Conservation (phyloP, 768 basidiomycete species). For the Pluteus cervinus region DNA sequence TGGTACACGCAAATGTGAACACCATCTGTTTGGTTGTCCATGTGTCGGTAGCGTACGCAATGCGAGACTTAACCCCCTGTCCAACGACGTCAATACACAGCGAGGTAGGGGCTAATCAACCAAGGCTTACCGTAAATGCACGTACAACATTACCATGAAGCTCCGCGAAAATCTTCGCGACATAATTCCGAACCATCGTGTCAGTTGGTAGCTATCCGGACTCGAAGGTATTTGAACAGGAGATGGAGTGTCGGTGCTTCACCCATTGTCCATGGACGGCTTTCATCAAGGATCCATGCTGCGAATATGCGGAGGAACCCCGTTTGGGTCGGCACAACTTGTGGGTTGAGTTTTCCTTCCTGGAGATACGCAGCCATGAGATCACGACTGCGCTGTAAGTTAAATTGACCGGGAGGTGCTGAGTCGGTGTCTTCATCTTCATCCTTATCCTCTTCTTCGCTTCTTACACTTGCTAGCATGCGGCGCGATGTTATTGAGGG, state of each 20-base stretch:
- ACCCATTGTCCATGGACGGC: conserved; percentile 23
- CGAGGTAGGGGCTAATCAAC: too few species aligned
- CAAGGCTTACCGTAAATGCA: conserved; percentile 14
- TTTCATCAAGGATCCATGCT: conserved; percentile 26
- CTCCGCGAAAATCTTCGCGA: conserved; percentile 15
- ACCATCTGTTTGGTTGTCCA: conserved; percentile 26
- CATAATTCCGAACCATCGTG: conserved; percentile 17
- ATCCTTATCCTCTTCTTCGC: conserved; percentile 3
- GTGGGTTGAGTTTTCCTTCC: conserved; percentile 27
- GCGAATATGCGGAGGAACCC: conserved; percentile 24
- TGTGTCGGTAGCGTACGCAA: conserved; percentile 20
- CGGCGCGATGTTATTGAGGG: conserved; percentile 19
- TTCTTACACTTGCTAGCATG: conserved; percentile 15
- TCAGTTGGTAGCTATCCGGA: conserved; percentile 14
- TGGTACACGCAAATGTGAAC: conserved; percentile 25
- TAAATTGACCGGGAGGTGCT: conserved; percentile 7
- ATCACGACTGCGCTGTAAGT: conserved; percentile 12
- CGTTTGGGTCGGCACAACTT: conserved; percentile 13
- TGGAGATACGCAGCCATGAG: conserved; percentile 24
- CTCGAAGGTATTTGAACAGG: conserved; percentile 19
- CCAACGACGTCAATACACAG: too few species aligned
- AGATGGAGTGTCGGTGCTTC: conserved; percentile 12
- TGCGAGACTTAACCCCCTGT: conserved; percentile 19
- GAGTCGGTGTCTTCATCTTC: not conserved
- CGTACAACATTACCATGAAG: conserved; percentile 16